These are phyloP conservation scores for Sclerospora graminicola DNA, from an alignment of 352 stramenopile genomes.

Conservation along the genomic window DNA sequence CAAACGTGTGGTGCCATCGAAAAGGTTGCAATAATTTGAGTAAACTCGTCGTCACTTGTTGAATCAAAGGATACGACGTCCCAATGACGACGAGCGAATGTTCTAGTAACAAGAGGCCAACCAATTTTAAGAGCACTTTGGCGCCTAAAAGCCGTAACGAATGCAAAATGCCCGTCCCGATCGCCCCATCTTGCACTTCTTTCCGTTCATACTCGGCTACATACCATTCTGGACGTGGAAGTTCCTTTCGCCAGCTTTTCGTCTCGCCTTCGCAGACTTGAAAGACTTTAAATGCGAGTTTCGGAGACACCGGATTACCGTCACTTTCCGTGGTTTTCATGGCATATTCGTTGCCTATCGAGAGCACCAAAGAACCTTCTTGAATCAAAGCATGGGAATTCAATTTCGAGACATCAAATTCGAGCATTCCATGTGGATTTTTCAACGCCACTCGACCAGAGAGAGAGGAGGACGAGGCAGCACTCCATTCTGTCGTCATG, in stretches of 20 bases:
- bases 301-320: slow-evolving; percentile 10
- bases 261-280: slow-evolving; percentile 42
- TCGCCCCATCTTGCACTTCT: slow-evolving; percentile 30
- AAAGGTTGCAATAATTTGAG: slow-evolving; percentile 73
- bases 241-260: slow-evolving; percentile 43
- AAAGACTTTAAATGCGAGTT: slow-evolving; percentile 63
- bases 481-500: slow-evolving; percentile 15
- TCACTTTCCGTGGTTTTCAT: slow-evolving; percentile 16
- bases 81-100: slow-evolving; percentile 66
- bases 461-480: too few relatives aligned
- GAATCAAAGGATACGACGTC: slow-evolving; percentile 59
- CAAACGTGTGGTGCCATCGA: slow-evolving; percentile 65
- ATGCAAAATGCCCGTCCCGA: slow-evolving; percentile 32
- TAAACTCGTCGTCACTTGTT: slow-evolving; percentile 62
- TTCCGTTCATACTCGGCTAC: slow-evolving; percentile 47
- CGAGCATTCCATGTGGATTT: slow-evolving; percentile 41
- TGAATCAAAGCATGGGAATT: slow-evolving; percentile 69
- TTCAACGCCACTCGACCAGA: slow-evolving; percentile 13
- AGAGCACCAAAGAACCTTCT: slow-evolving; percentile 53
- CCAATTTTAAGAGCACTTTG: slow-evolving; percentile 60
- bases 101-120: slow-evolving; percentile 62
- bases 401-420: slow-evolving; percentile 71
- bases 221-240: slow-evolving; percentile 70
- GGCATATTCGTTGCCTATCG: slow-evolving; percentile 42
- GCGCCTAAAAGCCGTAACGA: slow-evolving; percentile 53